Base-by-base conservation (phyloP, 345 rosid genomes). In the Salix udensis region DNA sequence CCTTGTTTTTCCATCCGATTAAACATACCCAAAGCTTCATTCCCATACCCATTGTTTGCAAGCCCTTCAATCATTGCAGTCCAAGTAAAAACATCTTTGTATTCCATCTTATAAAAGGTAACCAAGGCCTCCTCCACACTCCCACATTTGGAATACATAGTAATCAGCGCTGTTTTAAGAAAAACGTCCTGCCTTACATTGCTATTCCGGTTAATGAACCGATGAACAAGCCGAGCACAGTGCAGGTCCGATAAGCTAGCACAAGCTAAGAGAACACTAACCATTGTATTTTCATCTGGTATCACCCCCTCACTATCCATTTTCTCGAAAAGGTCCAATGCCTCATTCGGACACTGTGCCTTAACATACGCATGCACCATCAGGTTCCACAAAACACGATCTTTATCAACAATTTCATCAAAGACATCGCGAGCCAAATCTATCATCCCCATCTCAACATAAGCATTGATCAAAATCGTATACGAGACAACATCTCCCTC, bases 61-160 rank as follows among this genome's bases (percentile, higher is more conserved):
- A 82, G 81, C 74, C 85, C 85, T 71, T 77, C 83, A 6, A 83
- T 80, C 76, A 83, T 46, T 58, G 78, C 53, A 8, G 85, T 76
- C 81, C 83, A 79, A 23, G 83, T 23, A 24, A 77, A 75, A 11
- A 77, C 81, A 50, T 77, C 83, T 74, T 36, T 79, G 24, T 62
- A 26, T 65, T 37, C 79, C 85, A 74, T 79, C 72, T 83, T 83
- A 50, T 83, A 80, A 74, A 83, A 83, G 72, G 74, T 76, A 31
- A 80, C 74, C 79, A 83, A 58, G 13, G 81, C 81, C 12, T 79
- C 83, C 70, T 79, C 79, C 26, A 78, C 21, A 39, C 74, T 65
- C 30, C 82, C 85, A 28, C 85, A 78, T 73, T 82, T 82, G 2
- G 78, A 70, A 60, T 78, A 82, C 85, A 82, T 82, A 23, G 61